Conservation (phyloP, 306 rosid species). For the Vigna unguiculata region DNA sequence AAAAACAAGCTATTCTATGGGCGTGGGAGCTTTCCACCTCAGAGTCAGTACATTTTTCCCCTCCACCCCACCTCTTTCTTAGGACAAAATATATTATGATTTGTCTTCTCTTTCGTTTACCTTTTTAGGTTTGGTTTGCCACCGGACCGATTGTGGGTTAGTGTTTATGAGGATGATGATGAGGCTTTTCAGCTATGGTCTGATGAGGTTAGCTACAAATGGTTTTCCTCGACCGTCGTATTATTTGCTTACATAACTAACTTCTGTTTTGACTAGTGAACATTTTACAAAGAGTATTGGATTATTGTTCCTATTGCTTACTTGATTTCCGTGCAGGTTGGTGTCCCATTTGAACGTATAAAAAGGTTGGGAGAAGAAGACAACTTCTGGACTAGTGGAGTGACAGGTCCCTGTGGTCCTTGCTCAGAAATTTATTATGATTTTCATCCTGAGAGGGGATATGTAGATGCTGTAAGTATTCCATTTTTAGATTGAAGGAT, state of each 20-base stretch:
- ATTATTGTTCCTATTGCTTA: neutral
- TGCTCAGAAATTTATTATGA: constrained; percentile 97
- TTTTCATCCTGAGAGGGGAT: constrained; percentile 88
- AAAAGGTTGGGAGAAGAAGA: constrained; percentile 93
- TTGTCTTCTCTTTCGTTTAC: constrained; percentile 23
- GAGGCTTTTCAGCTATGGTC: constrained; percentile 87
- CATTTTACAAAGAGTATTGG: neutral
- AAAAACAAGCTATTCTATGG: constrained; percentile 89
- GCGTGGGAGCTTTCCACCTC: constrained; percentile 93
- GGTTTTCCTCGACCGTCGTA: constrained; percentile 12
- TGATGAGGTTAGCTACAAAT: constrained; percentile 60
- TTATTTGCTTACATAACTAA: neutral
- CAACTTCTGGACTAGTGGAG: constrained; percentile 96
- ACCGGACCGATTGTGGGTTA: constrained; percentile 79
- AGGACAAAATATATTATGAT: neutral
- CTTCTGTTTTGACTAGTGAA: neutral
- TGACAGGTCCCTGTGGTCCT: constrained; percentile 95
- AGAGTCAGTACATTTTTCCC: constrained; percentile 64
- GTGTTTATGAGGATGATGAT: constrained; percentile 81
- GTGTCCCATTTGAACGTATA: constrained; percentile 81
- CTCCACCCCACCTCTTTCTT: neutral
- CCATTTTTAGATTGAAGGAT: constrained; percentile 25
- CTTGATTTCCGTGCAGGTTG: constrained; percentile 57
- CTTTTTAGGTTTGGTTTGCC: constrained; percentile 75
- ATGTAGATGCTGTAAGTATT: constrained; percentile 63